These are phyloP conservation scores for Mucor sp. DNA, from an alignment of 371 early-diverging fungal species.

Conservation along the genomic window DNA sequence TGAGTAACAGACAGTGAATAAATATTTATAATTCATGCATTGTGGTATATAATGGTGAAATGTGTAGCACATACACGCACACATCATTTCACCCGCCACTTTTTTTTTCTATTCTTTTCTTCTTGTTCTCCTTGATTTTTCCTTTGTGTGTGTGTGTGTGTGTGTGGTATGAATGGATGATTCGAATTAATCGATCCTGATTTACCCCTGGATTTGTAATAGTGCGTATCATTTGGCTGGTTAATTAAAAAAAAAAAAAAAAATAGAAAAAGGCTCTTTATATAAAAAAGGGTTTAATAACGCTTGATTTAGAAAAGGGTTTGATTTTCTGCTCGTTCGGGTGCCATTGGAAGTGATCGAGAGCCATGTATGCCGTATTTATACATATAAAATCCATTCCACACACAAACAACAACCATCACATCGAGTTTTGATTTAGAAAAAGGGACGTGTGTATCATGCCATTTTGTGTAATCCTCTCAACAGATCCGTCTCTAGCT, in stretches of 20 bases:
- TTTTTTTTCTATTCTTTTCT: not conserved
- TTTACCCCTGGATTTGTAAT: not conserved
- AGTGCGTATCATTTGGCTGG: not conserved
- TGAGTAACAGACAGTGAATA: not conserved
- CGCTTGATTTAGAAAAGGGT: slow-evolving; percentile 14
- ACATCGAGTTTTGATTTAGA: not conserved
- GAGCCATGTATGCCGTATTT: slow-evolving; percentile 4
- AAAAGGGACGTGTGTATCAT: slow-evolving; percentile 7
- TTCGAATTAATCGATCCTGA: not conserved
- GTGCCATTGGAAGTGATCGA: not conserved
- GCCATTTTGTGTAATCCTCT: slow-evolving; percentile 1
- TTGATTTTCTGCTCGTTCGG: not conserved
- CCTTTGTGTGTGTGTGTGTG: no score
- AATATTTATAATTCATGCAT: not conserved
- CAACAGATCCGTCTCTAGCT: no score
- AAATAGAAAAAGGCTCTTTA: not conserved
- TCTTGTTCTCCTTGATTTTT: not conserved
- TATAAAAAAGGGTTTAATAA: slow-evolving; percentile 22
- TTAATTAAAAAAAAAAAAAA: not conserved
- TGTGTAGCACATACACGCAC: not conserved
- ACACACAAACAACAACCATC: slow-evolving; percentile 1
- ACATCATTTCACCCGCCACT: not conserved
- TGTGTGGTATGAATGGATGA: not conserved
- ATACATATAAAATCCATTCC: slow-evolving; percentile 20
- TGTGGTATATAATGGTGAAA: not conserved